A percentile compares a stretch with the other conserved stretches of the same genome.
phyloP scores from a whole-genome alignment of 345 rosid genomes.

The Brassica rapa region DNA sequence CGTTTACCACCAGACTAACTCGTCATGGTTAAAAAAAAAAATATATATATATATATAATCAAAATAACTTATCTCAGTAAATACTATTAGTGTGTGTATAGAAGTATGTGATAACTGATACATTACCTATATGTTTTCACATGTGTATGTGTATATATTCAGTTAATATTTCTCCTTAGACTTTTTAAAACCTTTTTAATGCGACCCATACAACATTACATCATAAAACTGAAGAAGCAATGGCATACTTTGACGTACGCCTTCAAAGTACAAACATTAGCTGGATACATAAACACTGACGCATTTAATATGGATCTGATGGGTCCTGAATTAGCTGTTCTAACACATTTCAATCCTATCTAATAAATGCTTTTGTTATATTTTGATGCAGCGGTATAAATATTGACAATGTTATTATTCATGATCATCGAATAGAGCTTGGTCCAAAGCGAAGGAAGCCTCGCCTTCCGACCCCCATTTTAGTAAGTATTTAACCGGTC shows the following conservation, averaged over 20 bases:
- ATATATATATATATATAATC: too few species aligned
- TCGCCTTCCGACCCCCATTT: too few species aligned
- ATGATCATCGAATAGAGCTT: neutral
- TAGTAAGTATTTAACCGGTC: too few species aligned
- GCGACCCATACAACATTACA: conserved; percentile 21
- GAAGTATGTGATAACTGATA: neutral
- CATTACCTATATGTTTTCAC: neutral
- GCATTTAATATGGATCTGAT: neutral
- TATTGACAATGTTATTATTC: neutral
- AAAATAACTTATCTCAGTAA: too few species aligned
- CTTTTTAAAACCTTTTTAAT: neutral
- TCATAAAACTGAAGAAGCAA: conserved; percentile 22
- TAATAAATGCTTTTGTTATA: conserved; percentile 2
- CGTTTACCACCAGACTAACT: too few species aligned
- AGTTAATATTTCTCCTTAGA: neutral
- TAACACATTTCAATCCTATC: conserved; percentile 1
- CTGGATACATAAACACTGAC: conserved; percentile 30
- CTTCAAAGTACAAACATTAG: conserved; percentile 30
- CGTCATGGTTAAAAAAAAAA: too few species aligned
- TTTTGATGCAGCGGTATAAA: conserved; percentile 1
- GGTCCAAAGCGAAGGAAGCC: too few species aligned
- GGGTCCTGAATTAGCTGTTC: conserved; percentile 39
- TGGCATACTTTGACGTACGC: conserved; percentile 23
- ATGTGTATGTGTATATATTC: neutral
- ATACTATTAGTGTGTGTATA: too few species aligned